Conservation (phyloP, 2,329 filamentous ascomycete genomes). For the Exophiala sp. region DNA sequence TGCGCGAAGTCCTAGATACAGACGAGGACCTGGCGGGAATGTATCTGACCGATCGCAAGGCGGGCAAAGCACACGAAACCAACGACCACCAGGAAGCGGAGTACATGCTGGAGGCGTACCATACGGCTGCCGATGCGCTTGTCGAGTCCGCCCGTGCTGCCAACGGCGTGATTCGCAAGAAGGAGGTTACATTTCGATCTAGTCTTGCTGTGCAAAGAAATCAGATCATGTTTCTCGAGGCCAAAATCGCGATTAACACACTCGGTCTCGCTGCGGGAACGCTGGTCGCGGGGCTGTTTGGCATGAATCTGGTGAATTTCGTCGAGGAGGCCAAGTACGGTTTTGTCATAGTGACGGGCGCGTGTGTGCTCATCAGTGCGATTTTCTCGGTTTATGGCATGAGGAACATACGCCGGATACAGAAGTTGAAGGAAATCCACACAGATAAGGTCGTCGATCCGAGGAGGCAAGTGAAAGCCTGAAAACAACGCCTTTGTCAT, state of each 20-base stretch:
- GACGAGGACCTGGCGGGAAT: conserved; percentile 38
- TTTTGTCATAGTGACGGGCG: conserved; percentile 26
- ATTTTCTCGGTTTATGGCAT: conserved; percentile 31
- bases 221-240: conserved; percentile 40
- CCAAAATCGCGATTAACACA: conserved; percentile 37
- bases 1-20: conserved; percentile 35
- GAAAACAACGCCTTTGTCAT: not conserved
- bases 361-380: conserved; percentile 26
- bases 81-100: conserved; percentile 38
- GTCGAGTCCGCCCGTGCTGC: conserved; percentile 32
- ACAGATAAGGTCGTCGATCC: not conserved
- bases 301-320: conserved; percentile 39
- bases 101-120: conserved; percentile 39
- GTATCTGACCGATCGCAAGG: conserved; percentile 34
- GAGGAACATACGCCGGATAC: conserved; percentile 27
- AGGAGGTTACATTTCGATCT: conserved; percentile 34
- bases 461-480: not conserved
- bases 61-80: conserved; percentile 31
- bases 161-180: conserved; percentile 32
- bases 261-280: conserved; percentile 36
- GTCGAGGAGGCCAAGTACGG: conserved; percentile 34
- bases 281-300: conserved; percentile 36
- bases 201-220: conserved; percentile 37
- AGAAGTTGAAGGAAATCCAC: conserved; percentile 23
- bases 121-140: conserved; percentile 35